Conservation (phyloP, 1,139 yeast species). For the Nakaseomyces nivariensis region DNA sequence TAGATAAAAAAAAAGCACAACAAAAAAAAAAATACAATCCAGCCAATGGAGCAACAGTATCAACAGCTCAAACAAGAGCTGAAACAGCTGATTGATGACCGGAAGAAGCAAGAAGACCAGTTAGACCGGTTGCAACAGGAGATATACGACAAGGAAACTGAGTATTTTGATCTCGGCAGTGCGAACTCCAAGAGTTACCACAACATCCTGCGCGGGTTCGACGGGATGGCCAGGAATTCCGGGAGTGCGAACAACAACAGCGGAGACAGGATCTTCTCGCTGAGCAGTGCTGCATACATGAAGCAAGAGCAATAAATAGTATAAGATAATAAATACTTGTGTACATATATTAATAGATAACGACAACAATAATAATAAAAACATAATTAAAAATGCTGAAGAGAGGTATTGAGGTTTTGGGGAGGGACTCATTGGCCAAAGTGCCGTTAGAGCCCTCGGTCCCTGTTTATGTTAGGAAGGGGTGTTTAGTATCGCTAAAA, state of each 20-base stretch:
- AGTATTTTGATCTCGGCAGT: slow-evolving; percentile 57
- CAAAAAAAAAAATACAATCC: not conserved
- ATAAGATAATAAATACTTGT: slow-evolving; percentile 6
- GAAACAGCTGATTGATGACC: slow-evolving; percentile 52
- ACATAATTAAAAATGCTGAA: not conserved
- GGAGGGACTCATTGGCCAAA: slow-evolving; percentile 9
- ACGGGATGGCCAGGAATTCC: slow-evolving; percentile 52
- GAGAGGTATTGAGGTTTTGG: slow-evolving; percentile 8
- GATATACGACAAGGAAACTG: slow-evolving; percentile 73
- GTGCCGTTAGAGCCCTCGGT: slow-evolving; percentile 12
- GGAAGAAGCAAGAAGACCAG: slow-evolving; percentile 55
- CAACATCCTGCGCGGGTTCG: slow-evolving; percentile 60
- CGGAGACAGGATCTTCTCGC: slow-evolving; percentile 76
- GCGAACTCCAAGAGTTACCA: slow-evolving; percentile 5
- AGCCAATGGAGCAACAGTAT: slow-evolving; percentile 42
- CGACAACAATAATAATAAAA: not conserved
- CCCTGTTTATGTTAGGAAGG: slow-evolving; percentile 11
- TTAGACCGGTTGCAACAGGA: slow-evolving; percentile 61
- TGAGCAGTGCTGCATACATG: slow-evolving; percentile 66
- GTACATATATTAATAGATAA: too few relatives aligned
- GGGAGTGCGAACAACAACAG: slow-evolving; percentile 52
- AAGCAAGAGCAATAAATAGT: slow-evolving; percentile 39
- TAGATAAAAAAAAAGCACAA: too few relatives aligned
- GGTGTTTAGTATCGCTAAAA: slow-evolving; percentile 6
- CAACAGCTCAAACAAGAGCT: slow-evolving; percentile 59